Percentiles rank a stretch among this genome's conserved stretches.
phyloP scores from a whole-genome alignment of 1,284 basidiomycete genomes.

The Phaffia rhodozyma region DNA sequence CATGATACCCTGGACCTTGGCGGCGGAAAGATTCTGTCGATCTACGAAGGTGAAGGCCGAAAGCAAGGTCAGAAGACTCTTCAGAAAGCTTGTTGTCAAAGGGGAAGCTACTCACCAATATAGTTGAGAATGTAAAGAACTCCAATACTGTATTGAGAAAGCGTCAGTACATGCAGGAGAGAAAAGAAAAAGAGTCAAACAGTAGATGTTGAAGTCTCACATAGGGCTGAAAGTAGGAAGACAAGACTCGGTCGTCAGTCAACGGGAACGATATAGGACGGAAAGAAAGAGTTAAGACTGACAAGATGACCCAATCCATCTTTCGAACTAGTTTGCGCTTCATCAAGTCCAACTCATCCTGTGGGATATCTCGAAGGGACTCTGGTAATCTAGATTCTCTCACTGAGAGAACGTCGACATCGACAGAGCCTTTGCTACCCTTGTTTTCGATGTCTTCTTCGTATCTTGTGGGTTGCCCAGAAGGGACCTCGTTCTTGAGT shows the following conservation, averaged over 20 bases:
- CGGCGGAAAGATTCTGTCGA: constrained; percentile 27
- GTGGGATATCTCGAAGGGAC: constrained; percentile 19
- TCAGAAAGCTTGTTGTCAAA: neutral
- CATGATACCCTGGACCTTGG: constrained; percentile 21
- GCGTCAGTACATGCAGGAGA: constrained; percentile 18
- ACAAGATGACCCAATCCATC: constrained; percentile 25
- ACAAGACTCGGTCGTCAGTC: neutral
- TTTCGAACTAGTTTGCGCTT: constrained; percentile 26
- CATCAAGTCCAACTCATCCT: constrained; percentile 20
- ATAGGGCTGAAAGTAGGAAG: too few species aligned
- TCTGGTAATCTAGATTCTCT: constrained; percentile 17
- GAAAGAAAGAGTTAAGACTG: neutral
- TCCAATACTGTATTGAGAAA: constrained; percentile 10
- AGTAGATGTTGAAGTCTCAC: too few species aligned
- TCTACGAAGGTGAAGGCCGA: constrained; percentile 19
- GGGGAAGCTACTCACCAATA: neutral
- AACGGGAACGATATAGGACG: neutral
- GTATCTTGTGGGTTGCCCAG: neutral
- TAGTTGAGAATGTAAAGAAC: constrained; percentile 30
- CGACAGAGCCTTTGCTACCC: neutral
- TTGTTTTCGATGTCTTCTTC: constrained; percentile 8
- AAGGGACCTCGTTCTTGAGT: neutral
- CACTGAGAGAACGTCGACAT: constrained; percentile 1
- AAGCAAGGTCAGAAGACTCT: neutral
- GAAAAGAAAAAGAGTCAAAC: too few species aligned